Evolutionary conservation across 306 rosid species (phyloP), one percentile per base, ranked within the genome.

Genomic region (Nissolia schottii): DNA sequence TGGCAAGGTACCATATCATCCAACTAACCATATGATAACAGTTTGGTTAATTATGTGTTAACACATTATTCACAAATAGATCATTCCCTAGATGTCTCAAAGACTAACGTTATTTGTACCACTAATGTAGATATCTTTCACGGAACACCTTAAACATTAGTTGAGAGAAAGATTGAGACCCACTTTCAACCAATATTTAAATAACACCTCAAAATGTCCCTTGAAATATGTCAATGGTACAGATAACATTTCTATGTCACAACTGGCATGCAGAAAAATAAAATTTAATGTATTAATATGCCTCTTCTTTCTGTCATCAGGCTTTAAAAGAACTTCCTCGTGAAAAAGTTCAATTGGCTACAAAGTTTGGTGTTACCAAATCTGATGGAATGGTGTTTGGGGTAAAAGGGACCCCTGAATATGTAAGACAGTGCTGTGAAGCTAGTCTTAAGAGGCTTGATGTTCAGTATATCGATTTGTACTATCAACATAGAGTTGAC

Each of bases 281-380:
- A 54, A 9, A 64, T 28, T 58, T 55, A 20, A 22, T 46, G 2
- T 35, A 15, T 49, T 35, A 20, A 40, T 19, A 40, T 53, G 75
- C 16, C 2, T 53, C 24, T 49, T 67, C 54, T 79, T n/a, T 75
- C 28, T 58, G 34, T 14, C 45, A 25, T 37, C 71, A 89, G 96
- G 96, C 89, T 77, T 72, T 92, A 20, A 89, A 89, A 68, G 81
- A 81, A 28, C 90, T 92, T 45, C 87, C 98, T 22, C 64, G 88
- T 55, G 95, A 88, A 46, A 82, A 72, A 77, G 70, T 92, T 37
- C 90, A 90, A 51, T 29, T 90, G 80, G 91, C 95, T 28, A 86
- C 95, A 32, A 92, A 90, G 53, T 92, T 88, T 77, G 96, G 96
- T 19, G 3, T 85, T 24, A 12, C 32, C 1, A 31, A 0, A n/a